Percentiles rank a stretch among this genome's conserved stretches.
Conservation (phyloP, 495 filamentous ascomycete genomes). For the Penicillium soppii region DNA sequence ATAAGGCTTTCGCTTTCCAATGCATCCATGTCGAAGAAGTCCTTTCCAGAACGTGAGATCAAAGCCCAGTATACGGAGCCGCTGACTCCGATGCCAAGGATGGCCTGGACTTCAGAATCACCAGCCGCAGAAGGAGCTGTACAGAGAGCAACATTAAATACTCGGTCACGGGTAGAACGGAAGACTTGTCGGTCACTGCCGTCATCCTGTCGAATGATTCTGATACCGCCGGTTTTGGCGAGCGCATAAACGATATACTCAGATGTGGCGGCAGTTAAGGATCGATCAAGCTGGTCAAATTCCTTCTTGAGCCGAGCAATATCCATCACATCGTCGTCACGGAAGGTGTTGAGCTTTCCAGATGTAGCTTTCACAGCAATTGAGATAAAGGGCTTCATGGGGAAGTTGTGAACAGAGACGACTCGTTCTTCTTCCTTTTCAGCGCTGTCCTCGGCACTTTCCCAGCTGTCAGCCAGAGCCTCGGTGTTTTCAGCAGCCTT, state of each 20-base stretch:
- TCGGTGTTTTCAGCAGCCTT: constrained; percentile 60
- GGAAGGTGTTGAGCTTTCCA: constrained; percentile 51
- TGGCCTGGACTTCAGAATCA: constrained; percentile 62
- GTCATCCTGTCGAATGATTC: constrained; percentile 91
- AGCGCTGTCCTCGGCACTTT: constrained; percentile 74
- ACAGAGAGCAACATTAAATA: constrained; percentile 90
- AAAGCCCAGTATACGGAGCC: constrained; percentile 91
- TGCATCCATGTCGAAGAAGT: constrained; percentile 68
- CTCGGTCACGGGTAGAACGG: constrained; percentile 79
- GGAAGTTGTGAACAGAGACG: constrained; percentile 88
- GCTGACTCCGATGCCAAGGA: constrained; percentile 90
- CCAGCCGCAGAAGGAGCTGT: constrained; percentile 48
- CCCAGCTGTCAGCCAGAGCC: constrained; percentile 64
- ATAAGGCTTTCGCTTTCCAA: constrained; percentile 77
- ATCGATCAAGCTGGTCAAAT: constrained; percentile 95
- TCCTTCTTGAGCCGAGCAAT: constrained; percentile 94
- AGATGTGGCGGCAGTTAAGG: constrained; percentile 83
- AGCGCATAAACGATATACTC: constrained; percentile 92
- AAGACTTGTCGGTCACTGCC: constrained; percentile 88
- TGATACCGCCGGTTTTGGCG: constrained; percentile 84
- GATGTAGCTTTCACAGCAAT: constrained; percentile 53
- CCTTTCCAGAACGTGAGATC: constrained; percentile 67
- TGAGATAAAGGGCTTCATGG: constrained; percentile 90
- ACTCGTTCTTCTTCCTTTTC: constrained; percentile 64
- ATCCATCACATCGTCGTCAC: constrained; percentile 69